Base-by-base conservation (phyloP, 108 stramenopile species). In the Parmales sp. region DNA sequence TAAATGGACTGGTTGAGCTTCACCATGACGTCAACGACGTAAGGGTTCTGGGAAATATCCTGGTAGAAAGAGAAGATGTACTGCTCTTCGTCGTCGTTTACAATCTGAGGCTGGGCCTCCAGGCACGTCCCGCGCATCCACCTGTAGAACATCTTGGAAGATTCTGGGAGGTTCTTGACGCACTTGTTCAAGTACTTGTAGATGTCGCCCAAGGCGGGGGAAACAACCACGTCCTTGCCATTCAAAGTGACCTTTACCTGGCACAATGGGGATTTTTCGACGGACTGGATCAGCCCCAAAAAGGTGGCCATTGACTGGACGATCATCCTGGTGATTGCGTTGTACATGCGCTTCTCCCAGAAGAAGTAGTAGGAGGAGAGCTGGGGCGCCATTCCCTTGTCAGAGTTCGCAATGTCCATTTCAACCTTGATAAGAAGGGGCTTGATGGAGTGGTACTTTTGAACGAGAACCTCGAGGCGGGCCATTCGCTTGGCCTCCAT, bases 91-190 rank as follows among this genome's bases (percentile, higher is more conserved):
- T 85, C 80, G 46, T 83, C 82, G 69, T 60, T 31, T 18, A 80
- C 65, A 19, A 70, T 36, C 68, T 73, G 48, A 9, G 72, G 63
- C 41, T 18, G 54, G 20, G 81, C 74, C 36, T 76, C 80, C 37
- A 80, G 66, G 46, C 86, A 86, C 13, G 86, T 83, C 38, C 84
- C 84, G 41, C 73, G 76, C 83, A 81, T 83, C 86, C 86, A 86
- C 29, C 86, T 75, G n/a, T 38, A 37, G 41, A 86, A 86, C 46
- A 37, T 45, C 41, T 76, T 73, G 7, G 86, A 78, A n/a, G 80
- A 63, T 38, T 83, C 82, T 37, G 73, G 73, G n/a, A 83, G 69
- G 37, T 50, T 79, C 39, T 68, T 50, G 22, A 72, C 76, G 44
- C 71, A 66, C 31, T 79, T 74, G 46, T 66, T 73, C 28, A 86